These are phyloP conservation scores for Thelonectria discophora DNA, from an alignment of 2,329 filamentous ascomycete genomes.

Conservation along the genomic window DNA sequence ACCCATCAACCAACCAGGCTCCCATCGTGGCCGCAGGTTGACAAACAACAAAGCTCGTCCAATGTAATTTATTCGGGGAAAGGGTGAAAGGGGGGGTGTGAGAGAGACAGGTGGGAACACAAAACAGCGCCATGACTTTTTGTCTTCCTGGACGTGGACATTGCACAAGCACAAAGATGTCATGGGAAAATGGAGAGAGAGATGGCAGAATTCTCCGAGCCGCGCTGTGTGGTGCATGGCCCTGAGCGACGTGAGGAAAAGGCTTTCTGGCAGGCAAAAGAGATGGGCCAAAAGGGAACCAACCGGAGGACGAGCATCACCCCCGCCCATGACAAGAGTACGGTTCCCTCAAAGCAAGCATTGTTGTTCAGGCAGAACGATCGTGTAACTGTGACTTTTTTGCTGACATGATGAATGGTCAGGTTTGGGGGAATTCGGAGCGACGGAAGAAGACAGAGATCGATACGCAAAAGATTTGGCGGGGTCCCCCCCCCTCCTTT, in stretches of 20 bases:
- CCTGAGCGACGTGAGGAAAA: slow-evolving; percentile 25
- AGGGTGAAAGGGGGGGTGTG: background rate
- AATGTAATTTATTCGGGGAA: background rate
- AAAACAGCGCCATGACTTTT: slow-evolving; percentile 7
- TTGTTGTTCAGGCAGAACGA: background rate
- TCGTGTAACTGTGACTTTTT: background rate
- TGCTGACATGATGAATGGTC: slow-evolving; percentile 7
- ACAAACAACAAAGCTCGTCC: too few relatives aligned
- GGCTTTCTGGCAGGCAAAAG: background rate
- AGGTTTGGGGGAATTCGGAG: slow-evolving; percentile 1
- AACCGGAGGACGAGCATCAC: background rate
- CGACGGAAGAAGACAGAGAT: slow-evolving; percentile 13
- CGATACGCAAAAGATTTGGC: slow-evolving; percentile 26
- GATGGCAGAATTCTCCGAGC: slow-evolving; percentile 42
- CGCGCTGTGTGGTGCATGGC: slow-evolving; percentile 29
- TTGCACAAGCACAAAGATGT: slow-evolving; percentile 34
- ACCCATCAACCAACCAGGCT: too few relatives aligned
- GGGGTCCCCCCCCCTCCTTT: too few relatives aligned
- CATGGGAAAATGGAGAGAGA: background rate
- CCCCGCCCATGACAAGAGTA: background rate
- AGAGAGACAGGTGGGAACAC: slow-evolving; percentile 6
- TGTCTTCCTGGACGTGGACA: too few relatives aligned
- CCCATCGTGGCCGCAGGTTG: too few relatives aligned
- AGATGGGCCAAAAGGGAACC: slow-evolving; percentile 5
- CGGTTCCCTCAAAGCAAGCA: background rate